Evolutionary conservation across 2,329 filamentous ascomycete genomes (phyloP).

Genomic region (Aspergillus nomiae): DNA sequence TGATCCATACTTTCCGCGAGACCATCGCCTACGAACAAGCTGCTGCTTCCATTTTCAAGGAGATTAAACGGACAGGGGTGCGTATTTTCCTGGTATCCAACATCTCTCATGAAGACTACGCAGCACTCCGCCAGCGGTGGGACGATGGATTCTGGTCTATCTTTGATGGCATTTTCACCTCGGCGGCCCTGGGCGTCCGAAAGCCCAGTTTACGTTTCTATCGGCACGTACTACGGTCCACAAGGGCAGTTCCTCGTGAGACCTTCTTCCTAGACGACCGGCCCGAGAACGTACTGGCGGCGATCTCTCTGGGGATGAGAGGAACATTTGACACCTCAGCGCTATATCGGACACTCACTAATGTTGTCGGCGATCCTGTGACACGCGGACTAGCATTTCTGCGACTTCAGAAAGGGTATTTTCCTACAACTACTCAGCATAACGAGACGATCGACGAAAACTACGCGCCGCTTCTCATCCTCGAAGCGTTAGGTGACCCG

Average conservation of each 20-base stretch:
- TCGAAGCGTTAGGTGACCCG: conserved; percentile 8
- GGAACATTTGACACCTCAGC: conserved; percentile 16
- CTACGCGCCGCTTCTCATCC: conserved; percentile 32
- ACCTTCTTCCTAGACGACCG: too few species aligned
- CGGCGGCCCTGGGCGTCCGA: conserved; percentile 33
- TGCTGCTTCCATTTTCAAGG: too few species aligned
- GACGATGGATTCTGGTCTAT: conserved; percentile 25
- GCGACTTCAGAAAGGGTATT: background rate
- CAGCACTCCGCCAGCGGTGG: background rate
- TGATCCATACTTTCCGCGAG: too few species aligned
- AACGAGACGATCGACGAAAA: conserved; percentile 28
- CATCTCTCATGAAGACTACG: background rate
- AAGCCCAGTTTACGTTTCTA: conserved; percentile 41
- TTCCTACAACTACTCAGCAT: conserved; percentile 23
- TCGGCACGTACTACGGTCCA: conserved; percentile 10
- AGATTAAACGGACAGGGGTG: too few species aligned
- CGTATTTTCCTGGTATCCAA: background rate
- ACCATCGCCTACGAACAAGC: too few species aligned
- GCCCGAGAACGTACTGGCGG: conserved; percentile 27
- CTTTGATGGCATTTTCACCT: conserved; percentile 40
- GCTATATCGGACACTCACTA: background rate
- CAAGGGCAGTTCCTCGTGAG: too few species aligned
- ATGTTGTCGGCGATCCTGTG: conserved; percentile 10
- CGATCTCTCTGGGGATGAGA: conserved; percentile 29
- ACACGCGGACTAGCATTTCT: conserved; percentile 10